A percentile compares a stretch with the other conserved stretches of the same genome.
These are phyloP conservation scores for Sporothrix humicola DNA, from an alignment of 2,329 filamentous ascomycete genomes.

Conservation along the genomic window DNA sequence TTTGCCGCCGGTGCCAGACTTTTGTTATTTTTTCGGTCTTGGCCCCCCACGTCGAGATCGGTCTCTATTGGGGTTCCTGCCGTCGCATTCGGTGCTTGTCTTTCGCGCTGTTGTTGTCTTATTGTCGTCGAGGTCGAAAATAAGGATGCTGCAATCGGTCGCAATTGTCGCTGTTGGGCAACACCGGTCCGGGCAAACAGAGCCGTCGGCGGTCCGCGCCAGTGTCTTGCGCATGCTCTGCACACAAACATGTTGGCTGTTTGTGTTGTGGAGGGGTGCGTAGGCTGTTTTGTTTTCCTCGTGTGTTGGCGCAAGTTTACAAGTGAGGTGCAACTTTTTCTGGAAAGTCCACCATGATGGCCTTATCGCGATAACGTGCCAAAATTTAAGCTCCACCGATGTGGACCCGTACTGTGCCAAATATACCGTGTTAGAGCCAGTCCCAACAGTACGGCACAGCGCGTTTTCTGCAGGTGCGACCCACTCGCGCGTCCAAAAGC, in stretches of 20 bases:
- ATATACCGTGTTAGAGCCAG: conserved; percentile 7
- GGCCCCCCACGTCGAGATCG: too few relatives aligned
- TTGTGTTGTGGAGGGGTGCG: background rate
- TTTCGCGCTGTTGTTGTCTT: too few relatives aligned
- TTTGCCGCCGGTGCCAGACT: too few relatives aligned
- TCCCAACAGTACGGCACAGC: background rate
- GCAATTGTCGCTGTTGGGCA: background rate
- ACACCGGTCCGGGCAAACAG: background rate
- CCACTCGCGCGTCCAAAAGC: conserved; percentile 31
- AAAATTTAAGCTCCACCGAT: background rate
- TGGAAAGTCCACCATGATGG: background rate
- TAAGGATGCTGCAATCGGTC: background rate
- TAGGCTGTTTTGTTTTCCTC: background rate
- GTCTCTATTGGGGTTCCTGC: too few relatives aligned
- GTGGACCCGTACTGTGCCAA: background rate
- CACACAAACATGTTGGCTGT: conserved; percentile 48
- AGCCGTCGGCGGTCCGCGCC: conserved; percentile 14
- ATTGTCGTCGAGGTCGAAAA: background rate
- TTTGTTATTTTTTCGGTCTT: too few relatives aligned
- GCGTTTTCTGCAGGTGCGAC: conserved; percentile 25
- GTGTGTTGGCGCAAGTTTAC: conserved; percentile 10
- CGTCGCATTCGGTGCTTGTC: too few relatives aligned
- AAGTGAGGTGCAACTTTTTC: conserved; percentile 13
- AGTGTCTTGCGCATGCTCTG: conserved; percentile 46
- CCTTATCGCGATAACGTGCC: conserved; percentile 30